A percentile compares a stretch with the other conserved stretches of the same genome.
These are phyloP conservation scores for Populus alba DNA, from an alignment of 345 rosid genomes.

Conservation along the genomic window DNA sequence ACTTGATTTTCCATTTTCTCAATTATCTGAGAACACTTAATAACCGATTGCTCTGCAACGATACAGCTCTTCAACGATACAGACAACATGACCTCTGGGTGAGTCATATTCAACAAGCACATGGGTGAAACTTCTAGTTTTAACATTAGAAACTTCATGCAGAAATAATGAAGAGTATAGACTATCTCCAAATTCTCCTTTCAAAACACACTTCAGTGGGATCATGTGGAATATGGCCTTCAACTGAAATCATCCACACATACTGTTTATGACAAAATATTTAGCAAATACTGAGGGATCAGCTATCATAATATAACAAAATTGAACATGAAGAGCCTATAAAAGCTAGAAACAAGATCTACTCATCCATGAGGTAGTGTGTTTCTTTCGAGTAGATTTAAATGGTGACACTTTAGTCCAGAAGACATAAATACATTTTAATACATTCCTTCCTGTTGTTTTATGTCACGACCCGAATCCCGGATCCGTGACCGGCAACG, in stretches of 20 bases:
- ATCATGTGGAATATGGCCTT: neutral
- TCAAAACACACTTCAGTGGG: neutral
- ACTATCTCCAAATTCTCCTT: neutral
- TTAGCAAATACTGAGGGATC: neutral
- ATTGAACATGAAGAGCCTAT: neutral
- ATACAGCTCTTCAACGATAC: slow-evolving; percentile 63
- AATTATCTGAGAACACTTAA: slow-evolving; percentile 79
- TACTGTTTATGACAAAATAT: neutral
- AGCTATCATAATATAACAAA: neutral
- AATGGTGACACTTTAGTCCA: too few species aligned
- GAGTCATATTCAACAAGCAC: neutral
- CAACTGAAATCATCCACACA: neutral
- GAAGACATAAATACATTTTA: neutral
- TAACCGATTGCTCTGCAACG: slow-evolving; percentile 78
- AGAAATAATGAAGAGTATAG: neutral
- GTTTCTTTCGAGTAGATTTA: too few species aligned
- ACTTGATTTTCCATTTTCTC: slow-evolving; percentile 86
- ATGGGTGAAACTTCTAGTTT: neutral
- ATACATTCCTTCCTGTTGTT: neutral
- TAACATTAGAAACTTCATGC: neutral
- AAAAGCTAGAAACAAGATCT: neutral
- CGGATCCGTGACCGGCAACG: too few species aligned
- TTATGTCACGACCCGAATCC: too few species aligned
- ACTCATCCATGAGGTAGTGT: neutral
- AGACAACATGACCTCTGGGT: neutral